Evolutionary conservation across 106 monocot genomes (phyloP).

Genomic region (Phalaenopsis aphrodite): DNA sequence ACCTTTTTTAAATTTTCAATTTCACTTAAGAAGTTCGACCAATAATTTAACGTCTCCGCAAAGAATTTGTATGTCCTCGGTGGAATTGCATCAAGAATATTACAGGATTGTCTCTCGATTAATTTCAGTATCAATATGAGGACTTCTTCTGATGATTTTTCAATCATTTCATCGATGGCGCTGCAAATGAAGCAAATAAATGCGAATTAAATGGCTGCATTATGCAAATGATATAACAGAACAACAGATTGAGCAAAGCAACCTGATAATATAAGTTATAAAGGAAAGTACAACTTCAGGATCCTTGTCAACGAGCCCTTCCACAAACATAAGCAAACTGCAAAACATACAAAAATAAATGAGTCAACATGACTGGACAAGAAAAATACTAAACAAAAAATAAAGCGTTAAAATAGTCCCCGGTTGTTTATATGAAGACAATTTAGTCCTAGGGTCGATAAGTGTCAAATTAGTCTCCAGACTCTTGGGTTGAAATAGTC

Average conservation of each 20-base stretch:
- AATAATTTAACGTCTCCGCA: constrained; percentile 36
- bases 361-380: background rate
- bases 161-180: constrained; percentile 58
- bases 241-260: constrained; percentile 3
- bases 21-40: constrained; percentile 33
- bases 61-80: constrained; percentile 40
- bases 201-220: background rate
- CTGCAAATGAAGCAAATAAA: constrained; percentile 23
- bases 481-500: too few relatives aligned
- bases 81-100: constrained; percentile 19
- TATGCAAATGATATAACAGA: background rate
- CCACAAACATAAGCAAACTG: constrained; percentile 58
- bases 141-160: constrained; percentile 42
- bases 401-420: too few relatives aligned
- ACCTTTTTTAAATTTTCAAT: background rate
- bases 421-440: too few relatives aligned
- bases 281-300: constrained; percentile 33
- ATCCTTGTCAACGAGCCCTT: constrained; percentile 51
- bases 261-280: constrained; percentile 57
- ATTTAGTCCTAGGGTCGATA: too few relatives aligned
- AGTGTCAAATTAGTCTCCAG: too few relatives aligned
- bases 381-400: background rate
- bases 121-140: constrained; percentile 39
- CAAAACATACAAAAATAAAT: constrained; percentile 9
- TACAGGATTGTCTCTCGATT: constrained; percentile 28